Percentiles rank a stretch among this genome's conserved stretches.
These are phyloP conservation scores for Rhodotorula kratochvilovae DNA, from an alignment of 768 basidiomycete species.

Conservation along the genomic window DNA sequence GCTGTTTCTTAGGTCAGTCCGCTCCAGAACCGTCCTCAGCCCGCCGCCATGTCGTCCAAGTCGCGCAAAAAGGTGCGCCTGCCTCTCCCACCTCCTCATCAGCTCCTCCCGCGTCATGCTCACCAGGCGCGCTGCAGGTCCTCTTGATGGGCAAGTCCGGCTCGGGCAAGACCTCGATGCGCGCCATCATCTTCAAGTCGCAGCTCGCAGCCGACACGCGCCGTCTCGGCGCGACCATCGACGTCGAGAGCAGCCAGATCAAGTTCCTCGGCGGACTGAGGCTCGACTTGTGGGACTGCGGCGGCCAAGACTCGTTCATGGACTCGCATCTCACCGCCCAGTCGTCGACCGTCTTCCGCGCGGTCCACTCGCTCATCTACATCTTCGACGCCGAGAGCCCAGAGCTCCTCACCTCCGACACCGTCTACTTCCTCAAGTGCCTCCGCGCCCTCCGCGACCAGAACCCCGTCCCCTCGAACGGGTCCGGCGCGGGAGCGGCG, in stretches of 20 bases:
- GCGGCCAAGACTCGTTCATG: conserved; percentile 95
- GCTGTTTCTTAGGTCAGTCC: not conserved
- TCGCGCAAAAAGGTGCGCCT: conserved; percentile 32
- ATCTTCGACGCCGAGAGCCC: conserved; percentile 91
- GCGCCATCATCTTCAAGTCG: conserved; percentile 96
- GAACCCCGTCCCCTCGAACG: conserved; percentile 12
- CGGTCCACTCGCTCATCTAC: conserved; percentile 96
- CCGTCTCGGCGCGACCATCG: conserved; percentile 90
- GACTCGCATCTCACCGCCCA: conserved; percentile 90
- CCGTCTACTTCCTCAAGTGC: conserved; percentile 88
- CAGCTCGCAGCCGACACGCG: conserved; percentile 87
- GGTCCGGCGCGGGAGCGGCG: not conserved
- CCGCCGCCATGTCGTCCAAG: conserved; percentile 27
- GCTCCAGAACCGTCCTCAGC: not conserved
- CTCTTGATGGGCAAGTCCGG: conserved; percentile 93
- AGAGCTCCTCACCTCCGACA: conserved; percentile 71
- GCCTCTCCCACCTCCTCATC: not conserved
- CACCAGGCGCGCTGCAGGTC: conserved; percentile 56
- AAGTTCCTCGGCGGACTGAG: conserved; percentile 93
- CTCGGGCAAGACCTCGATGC: conserved; percentile 80
- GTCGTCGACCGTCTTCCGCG: conserved; percentile 88
- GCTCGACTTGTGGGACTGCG: conserved; percentile 97
- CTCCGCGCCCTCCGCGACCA: conserved; percentile 67
- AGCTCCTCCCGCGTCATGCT: not conserved
- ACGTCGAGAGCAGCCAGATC: conserved; percentile 95